Conservation (phyloP, 345 rosid species). For the Durio zibethinus region DNA sequence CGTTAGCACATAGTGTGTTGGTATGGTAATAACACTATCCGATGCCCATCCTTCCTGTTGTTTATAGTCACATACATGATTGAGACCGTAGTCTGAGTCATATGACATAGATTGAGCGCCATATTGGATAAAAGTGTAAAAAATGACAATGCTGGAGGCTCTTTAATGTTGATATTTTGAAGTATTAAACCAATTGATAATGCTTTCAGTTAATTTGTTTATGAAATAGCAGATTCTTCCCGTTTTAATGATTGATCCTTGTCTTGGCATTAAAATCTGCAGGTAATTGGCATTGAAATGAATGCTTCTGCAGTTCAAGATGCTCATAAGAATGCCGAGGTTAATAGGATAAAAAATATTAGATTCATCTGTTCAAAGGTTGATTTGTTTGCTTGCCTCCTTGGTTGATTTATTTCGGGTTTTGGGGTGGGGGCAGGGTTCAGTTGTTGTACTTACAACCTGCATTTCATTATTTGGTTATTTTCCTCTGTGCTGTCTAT, state of each 20-base stretch:
- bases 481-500: not conserved
- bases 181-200: not conserved
- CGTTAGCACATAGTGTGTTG: slow-evolving; percentile 88
- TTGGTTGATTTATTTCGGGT: not conserved
- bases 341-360: slow-evolving; percentile 84
- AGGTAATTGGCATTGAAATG: slow-evolving; percentile 97
- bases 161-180: not conserved
- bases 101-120: slow-evolving; percentile 8
- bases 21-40: slow-evolving; percentile 64
- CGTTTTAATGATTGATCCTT: slow-evolving; percentile 11
- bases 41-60: not conserved
- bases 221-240: not conserved
- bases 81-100: not conserved
- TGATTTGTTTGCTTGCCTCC: slow-evolving; percentile 16
- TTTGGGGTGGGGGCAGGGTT: not conserved
- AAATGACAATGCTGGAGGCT: not conserved
- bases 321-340: slow-evolving; percentile 83
- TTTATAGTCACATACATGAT: not conserved
- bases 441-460: not conserved
- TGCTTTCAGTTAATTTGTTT: not conserved
- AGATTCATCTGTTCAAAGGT: slow-evolving; percentile 90
- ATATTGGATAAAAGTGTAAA: not conserved
- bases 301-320: slow-evolving; percentile 94
- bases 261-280: slow-evolving; percentile 16
- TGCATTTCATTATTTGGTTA: not conserved